Evolutionary conservation across 2,329 filamentous ascomycete species (phyloP).

Genomic region (Penicillium sp.): DNA sequence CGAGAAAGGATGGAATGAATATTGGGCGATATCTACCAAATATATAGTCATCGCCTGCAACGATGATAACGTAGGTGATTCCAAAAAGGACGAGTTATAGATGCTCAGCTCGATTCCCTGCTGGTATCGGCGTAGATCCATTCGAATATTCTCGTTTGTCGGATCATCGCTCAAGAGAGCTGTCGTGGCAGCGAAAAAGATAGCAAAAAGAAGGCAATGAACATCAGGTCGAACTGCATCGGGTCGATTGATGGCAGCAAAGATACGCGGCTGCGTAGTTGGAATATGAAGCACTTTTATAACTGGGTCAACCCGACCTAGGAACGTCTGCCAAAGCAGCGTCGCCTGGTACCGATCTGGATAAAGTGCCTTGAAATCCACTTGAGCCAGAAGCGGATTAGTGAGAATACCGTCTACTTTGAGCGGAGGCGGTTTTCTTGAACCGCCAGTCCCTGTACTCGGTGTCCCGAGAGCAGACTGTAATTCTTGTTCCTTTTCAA

Average conservation of each 20-base stretch:
- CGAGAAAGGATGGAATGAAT: neutral
- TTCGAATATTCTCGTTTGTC: constrained; percentile 12
- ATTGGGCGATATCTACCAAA: constrained; percentile 30
- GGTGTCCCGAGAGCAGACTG: constrained; percentile 27
- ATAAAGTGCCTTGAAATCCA: constrained; percentile 20
- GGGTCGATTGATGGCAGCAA: constrained; percentile 33
- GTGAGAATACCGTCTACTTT: constrained; percentile 29
- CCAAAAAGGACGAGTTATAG: constrained; percentile 45
- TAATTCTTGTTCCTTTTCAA: constrained; percentile 33
- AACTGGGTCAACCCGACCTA: constrained; percentile 33
- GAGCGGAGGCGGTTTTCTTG: constrained; percentile 15
- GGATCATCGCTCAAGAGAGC: constrained; percentile 22
- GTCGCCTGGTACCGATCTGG: constrained; percentile 30
- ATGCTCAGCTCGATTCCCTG: constrained; percentile 44
- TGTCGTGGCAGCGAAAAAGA: constrained; percentile 32
- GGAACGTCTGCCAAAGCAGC: constrained; percentile 34
- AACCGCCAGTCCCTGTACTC: neutral
- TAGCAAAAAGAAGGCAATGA: constrained; percentile 32
- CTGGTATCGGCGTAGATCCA: constrained; percentile 26
- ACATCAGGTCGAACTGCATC: constrained; percentile 22
- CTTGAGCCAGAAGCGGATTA: constrained; percentile 18
- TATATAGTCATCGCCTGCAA: constrained; percentile 44
- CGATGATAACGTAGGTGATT: constrained; percentile 41
- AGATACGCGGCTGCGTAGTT: constrained; percentile 30
- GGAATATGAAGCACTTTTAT: constrained; percentile 36